These are phyloP conservation scores for Haplosporangium sp. DNA, from an alignment of 371 early-diverging fungal species.

Conservation along the genomic window DNA sequence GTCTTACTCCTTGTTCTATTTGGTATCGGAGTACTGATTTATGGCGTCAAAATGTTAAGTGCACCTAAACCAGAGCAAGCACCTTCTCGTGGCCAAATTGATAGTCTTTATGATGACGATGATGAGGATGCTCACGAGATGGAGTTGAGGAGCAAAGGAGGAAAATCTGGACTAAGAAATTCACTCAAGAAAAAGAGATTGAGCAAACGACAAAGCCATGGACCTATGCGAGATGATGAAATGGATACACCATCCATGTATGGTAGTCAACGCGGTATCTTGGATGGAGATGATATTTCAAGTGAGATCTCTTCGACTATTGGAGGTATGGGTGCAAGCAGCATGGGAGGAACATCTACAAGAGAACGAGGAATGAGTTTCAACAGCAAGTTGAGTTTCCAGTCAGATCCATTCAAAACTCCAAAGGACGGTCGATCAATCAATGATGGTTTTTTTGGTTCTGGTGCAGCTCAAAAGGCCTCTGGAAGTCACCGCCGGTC, in stretches of 20 bases:
- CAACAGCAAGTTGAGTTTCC: conserved; percentile 45
- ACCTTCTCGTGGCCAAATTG: conserved; percentile 22
- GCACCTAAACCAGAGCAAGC: conserved; percentile 65
- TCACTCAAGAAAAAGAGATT: conserved; percentile 33
- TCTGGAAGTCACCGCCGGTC: conserved; percentile 8
- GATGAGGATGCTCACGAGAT: conserved; percentile 44
- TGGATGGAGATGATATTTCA: conserved; percentile 29
- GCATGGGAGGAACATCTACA: conserved; percentile 21
- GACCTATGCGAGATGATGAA: conserved; percentile 28
- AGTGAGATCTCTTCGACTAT: conserved; percentile 30
- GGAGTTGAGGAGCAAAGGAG: conserved; percentile 40
- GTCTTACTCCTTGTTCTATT: conserved; percentile 66
- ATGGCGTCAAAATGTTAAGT: conserved; percentile 67
- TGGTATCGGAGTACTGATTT: conserved; percentile 69
- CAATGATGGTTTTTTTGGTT: conserved; percentile 22
- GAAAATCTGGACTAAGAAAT: conserved; percentile 8
- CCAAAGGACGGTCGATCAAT: conserved; percentile 44
- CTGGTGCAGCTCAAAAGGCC: conserved; percentile 10
- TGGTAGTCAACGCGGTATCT: conserved; percentile 37
- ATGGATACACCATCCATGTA: conserved; percentile 38
- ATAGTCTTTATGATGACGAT: conserved; percentile 33
- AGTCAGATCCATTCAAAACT: conserved; percentile 52
- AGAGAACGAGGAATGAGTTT: conserved; percentile 31
- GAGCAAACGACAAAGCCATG: conserved; percentile 22
- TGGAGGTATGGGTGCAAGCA: conserved; percentile 23